phyloP scores from a whole-genome alignment of 2,329 filamentous ascomycete genomes.

The Penicillium sp. region DNA sequence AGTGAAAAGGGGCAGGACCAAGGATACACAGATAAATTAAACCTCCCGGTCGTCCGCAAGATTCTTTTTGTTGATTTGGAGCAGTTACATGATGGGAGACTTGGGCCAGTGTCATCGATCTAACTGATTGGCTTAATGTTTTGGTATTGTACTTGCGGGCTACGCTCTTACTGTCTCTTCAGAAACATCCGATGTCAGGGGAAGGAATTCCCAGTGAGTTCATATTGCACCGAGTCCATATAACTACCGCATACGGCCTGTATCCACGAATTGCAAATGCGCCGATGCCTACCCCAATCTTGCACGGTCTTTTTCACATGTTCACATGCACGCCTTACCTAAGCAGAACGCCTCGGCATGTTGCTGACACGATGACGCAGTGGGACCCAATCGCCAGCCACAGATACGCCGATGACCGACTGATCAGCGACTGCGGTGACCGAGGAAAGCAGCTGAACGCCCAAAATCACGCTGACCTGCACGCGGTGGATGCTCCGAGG shows the following conservation, averaged over 20 bases:
- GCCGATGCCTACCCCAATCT: background rate
- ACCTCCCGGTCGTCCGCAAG: too few relatives aligned
- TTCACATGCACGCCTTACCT: slow-evolving; percentile 21
- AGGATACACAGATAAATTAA: too few relatives aligned
- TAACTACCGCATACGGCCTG: background rate
- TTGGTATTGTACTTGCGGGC: too few relatives aligned
- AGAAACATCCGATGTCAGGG: too few relatives aligned
- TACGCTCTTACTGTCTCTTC: too few relatives aligned
- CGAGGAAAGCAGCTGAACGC: slow-evolving; percentile 18
- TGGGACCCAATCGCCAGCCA: slow-evolving; percentile 17
- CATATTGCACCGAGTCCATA: background rate
- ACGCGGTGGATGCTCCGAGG: slow-evolving; percentile 24
- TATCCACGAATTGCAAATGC: slow-evolving; percentile 11
- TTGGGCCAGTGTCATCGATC: too few relatives aligned
- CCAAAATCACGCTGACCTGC: slow-evolving; percentile 10
- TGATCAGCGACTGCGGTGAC: slow-evolving; percentile 19
- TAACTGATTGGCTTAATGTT: too few relatives aligned
- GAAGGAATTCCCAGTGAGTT: background rate
- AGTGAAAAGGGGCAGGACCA: too few relatives aligned
- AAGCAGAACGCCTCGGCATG: slow-evolving; percentile 23
- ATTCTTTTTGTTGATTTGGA: too few relatives aligned
- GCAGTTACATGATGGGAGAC: too few relatives aligned
- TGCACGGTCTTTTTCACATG: background rate
- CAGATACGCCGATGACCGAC: slow-evolving; percentile 20
- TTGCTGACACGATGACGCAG: slow-evolving; percentile 19